phyloP scores from a whole-genome alignment of 2,329 filamentous ascomycete genomes.

The Dothidotthia symphoricarpi region DNA sequence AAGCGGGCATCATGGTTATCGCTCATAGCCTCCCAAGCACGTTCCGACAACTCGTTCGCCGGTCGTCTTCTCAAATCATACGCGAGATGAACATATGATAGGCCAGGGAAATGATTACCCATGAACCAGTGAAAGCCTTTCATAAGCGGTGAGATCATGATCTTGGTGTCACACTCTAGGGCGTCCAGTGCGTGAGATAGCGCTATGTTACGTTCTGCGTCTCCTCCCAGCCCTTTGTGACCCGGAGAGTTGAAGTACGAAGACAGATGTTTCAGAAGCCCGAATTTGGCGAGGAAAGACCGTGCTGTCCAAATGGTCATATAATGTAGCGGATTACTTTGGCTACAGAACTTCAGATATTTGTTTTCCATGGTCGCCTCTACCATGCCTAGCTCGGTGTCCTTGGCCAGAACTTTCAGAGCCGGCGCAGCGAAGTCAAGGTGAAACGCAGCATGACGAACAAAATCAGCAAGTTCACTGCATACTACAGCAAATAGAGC shows the following conservation, averaged over 20 bases:
- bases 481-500: conserved; percentile 54
- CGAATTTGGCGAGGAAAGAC: conserved; percentile 49
- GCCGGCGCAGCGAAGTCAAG: conserved; percentile 50
- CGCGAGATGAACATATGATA: conserved; percentile 49
- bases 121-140: conserved; percentile 47
- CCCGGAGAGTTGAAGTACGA: conserved; percentile 12
- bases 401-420: conserved; percentile 42
- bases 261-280: conserved; percentile 52
- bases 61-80: conserved; percentile 46
- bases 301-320: conserved; percentile 51
- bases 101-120: conserved; percentile 50
- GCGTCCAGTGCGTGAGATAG: conserved; percentile 40
- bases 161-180: conserved; percentile 50
- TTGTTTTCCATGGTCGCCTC: conserved; percentile 43
- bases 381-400: conserved; percentile 31
- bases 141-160: conserved; percentile 45
- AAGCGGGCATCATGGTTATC: conserved; percentile 47
- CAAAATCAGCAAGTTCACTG: conserved; percentile 48
- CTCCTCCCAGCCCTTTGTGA: conserved; percentile 9
- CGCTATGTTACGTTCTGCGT: conserved; percentile 24
- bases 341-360: conserved; percentile 36
- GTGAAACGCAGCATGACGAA: conserved; percentile 43
- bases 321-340: conserved; percentile 37
- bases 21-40: conserved; percentile 49
- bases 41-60: conserved; percentile 29